Conservation (phyloP, 495 filamentous ascomycete genomes). For the Trichoderma asperelloides region DNA sequence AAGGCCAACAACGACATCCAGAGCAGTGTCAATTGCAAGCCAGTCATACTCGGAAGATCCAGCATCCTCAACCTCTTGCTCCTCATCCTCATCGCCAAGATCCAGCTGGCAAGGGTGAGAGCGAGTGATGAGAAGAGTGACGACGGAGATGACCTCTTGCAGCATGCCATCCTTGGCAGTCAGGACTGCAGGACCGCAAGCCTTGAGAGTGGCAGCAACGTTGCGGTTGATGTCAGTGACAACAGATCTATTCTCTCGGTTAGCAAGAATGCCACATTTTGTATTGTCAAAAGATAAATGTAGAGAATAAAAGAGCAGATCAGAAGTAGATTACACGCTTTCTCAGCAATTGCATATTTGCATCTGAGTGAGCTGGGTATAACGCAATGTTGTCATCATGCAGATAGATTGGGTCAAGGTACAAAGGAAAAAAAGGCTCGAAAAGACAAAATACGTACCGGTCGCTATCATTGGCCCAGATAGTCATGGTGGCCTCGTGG, state of each 20-base stretch:
- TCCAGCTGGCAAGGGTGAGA: constrained; percentile 90
- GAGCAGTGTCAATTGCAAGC: constrained; percentile 86
- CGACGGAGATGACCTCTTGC: constrained; percentile 47
- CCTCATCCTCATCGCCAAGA: constrained; percentile 67
- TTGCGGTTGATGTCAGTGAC: constrained; percentile 95
- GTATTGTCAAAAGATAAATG: neutral
- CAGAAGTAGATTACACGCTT: constrained; percentile 50
- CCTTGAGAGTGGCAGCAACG: constrained; percentile 84
- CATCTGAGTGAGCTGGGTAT: constrained; percentile 99
- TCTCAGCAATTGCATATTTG: constrained; percentile 78
- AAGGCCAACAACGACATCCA: constrained; percentile 80
- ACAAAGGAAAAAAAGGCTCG: constrained; percentile 12
- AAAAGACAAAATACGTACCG: constrained; percentile 54
- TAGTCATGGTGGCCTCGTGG: constrained; percentile 68
- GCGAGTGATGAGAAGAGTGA: constrained; percentile 72
- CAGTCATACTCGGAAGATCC: constrained; percentile 95
- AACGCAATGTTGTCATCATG: constrained; percentile 87
- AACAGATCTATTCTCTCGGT: constrained; percentile 54
- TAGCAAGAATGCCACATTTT: neutral
- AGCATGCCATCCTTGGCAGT: constrained; percentile 56
- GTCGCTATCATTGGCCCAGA: constrained; percentile 86
- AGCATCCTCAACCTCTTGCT: constrained; percentile 52
- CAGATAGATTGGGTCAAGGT: constrained; percentile 14
- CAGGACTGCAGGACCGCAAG: constrained; percentile 81
- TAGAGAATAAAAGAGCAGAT: constrained; percentile 13